A percentile compares a stretch with the other conserved stretches of the same genome.
Evolutionary conservation across 352 stramenopile species (phyloP).

Genomic region (Phytopythium kandeliae): DNA sequence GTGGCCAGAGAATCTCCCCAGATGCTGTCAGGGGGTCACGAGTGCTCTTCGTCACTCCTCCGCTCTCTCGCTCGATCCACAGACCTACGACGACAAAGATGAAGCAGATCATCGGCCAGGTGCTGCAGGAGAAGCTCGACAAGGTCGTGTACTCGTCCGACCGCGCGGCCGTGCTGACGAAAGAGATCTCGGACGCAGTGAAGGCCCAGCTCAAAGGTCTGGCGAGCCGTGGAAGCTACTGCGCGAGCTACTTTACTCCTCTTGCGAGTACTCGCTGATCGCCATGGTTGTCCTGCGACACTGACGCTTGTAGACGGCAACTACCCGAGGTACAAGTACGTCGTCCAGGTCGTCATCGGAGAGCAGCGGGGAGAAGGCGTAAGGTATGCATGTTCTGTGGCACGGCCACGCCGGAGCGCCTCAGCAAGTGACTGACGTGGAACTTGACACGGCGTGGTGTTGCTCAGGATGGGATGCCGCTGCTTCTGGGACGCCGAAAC

Average conservation of each 20-base stretch:
- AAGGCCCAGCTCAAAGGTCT: conserved; percentile 81
- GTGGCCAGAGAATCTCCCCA: no score
- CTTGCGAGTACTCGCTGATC: no score
- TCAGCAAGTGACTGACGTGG: neutral
- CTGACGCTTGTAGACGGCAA: conserved; percentile 33
- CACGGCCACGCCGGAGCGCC: neutral
- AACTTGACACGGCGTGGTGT: neutral
- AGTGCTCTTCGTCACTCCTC: neutral
- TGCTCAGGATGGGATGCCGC: conserved; percentile 77
- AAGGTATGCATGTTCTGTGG: conserved; percentile 22
- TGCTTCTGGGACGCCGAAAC: conserved; percentile 90
- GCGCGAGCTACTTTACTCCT: no score
- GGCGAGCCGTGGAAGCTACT: neutral
- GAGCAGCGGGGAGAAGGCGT: conserved; percentile 87
- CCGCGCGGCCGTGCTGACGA: conserved; percentile 65
- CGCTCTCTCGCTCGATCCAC: neutral
- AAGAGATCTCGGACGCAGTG: conserved; percentile 82
- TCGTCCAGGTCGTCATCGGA: conserved; percentile 89
- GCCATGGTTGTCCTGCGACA: no score
- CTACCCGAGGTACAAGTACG: conserved; percentile 86
- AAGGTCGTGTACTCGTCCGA: conserved; percentile 67
- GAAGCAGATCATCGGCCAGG: conserved; percentile 64
- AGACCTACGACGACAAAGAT: conserved; percentile 77
- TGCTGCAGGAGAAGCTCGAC: conserved; percentile 67
- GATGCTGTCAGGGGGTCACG: no score